A percentile compares a stretch with the other conserved stretches of the same genome.
Evolutionary conservation across 352 stramenopile species (phyloP).

Genomic region (Phytophthora podocarpi): DNA sequence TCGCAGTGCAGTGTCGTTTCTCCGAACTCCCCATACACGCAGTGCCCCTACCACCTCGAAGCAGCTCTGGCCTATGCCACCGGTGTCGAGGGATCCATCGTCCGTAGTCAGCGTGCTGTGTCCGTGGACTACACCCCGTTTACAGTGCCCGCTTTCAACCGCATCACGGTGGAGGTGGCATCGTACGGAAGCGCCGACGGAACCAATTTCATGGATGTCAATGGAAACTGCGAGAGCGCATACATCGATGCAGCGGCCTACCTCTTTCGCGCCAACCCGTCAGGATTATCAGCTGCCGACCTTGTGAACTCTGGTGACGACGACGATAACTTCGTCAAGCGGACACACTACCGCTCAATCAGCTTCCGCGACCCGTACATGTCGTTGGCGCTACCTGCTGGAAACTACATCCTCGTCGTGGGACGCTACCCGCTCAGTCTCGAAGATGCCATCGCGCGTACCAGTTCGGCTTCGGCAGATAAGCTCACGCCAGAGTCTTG

Average conservation of each 20-base stretch:
- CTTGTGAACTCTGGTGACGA: conserved; percentile 63
- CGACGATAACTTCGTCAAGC: conserved; percentile 63
- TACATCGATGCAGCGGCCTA: conserved; percentile 75
- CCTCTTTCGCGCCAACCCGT: conserved; percentile 50
- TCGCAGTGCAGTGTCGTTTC: conserved; percentile 48
- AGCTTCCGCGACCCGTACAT: conserved; percentile 81
- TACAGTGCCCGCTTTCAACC: conserved; percentile 46
- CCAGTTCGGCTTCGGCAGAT: conserved; percentile 31
- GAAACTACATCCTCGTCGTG: conserved; percentile 64
- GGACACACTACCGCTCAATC: conserved; percentile 51
- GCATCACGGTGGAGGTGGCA: conserved; percentile 61
- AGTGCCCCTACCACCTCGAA: conserved; percentile 69
- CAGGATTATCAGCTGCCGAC: conserved; percentile 41
- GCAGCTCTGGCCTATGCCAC: conserved; percentile 34
- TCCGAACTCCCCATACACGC: conserved; percentile 41
- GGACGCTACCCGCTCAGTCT: conserved; percentile 71
- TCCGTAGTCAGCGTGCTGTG: conserved; percentile 41
- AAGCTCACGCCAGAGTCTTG: conserved; percentile 64
- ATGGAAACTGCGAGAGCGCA: conserved; percentile 59
- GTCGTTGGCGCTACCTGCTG: conserved; percentile 52
- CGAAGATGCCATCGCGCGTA: conserved; percentile 52
- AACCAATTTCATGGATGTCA: conserved; percentile 56
- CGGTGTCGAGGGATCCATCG: conserved; percentile 60
- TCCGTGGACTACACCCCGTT: conserved; percentile 72
- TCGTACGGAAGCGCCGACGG: conserved; percentile 56